These are phyloP conservation scores for Zymoseptoria ardabiliae DNA, from an alignment of 2,329 filamentous ascomycete species.

Conservation along the genomic window DNA sequence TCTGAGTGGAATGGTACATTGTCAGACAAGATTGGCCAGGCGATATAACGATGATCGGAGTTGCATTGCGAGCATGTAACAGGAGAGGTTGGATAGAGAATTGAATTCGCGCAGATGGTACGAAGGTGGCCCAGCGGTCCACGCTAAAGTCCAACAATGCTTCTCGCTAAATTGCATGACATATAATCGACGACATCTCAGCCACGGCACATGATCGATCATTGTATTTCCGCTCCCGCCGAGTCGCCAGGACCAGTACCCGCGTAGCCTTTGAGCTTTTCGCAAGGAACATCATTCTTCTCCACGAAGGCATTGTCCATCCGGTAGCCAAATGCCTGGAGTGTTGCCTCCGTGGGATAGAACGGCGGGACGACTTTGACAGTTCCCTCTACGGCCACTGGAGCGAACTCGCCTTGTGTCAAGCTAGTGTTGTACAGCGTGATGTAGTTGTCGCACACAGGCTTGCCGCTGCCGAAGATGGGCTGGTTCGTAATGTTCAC, in stretches of 20 bases:
- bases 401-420: constrained; percentile 6
- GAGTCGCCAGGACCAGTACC: constrained; percentile 7
- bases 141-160: too few relatives aligned
- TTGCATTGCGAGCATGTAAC: too few relatives aligned
- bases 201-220: background rate
- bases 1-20: too few relatives aligned
- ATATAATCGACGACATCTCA: background rate
- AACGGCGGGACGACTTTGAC: constrained; percentile 8
- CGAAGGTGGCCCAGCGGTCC: too few relatives aligned
- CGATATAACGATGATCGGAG: too few relatives aligned
- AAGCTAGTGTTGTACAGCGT: constrained; percentile 10
- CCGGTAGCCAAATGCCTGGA: constrained; percentile 5
- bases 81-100: too few relatives aligned
- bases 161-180: background rate
- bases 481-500: constrained; percentile 14
- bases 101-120: too few relatives aligned
- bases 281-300: constrained; percentile 6
- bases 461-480: constrained; percentile 1
- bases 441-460: constrained; percentile 9
- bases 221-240: background rate
- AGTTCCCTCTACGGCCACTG: constrained; percentile 6
- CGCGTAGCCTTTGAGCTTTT: constrained; percentile 7
- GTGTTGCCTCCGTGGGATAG: constrained; percentile 3
- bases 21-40: too few relatives aligned
- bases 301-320: constrained; percentile 11